Evolutionary conservation across 305 asterid genomes (phyloP).

Genomic region (Fraxinus angustifolia): DNA sequence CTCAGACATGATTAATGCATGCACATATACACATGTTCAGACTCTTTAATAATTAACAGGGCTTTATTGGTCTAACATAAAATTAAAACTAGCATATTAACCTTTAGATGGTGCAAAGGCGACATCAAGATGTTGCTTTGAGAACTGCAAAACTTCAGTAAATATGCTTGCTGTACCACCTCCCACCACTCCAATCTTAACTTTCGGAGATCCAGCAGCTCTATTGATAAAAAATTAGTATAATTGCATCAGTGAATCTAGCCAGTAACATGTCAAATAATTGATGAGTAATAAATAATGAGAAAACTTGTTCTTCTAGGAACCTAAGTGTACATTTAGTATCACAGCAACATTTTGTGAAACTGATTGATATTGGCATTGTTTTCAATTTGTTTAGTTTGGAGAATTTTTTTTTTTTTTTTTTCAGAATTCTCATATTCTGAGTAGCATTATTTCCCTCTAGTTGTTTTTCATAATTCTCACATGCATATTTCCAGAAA

Average conservation of each 20-base stretch:
- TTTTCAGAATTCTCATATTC: not conserved
- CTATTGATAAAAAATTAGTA: conserved; percentile 32
- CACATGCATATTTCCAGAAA: not conserved
- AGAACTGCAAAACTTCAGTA: conserved; percentile 38
- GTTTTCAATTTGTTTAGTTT: not conserved
- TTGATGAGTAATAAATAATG: not conserved
- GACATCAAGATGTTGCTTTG: conserved; percentile 44
- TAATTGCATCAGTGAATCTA: conserved; percentile 5
- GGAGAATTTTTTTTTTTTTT: not conserved
- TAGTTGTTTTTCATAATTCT: not conserved
- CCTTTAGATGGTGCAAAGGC: conserved; percentile 81
- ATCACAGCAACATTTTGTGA: not conserved
- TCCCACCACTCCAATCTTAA: conserved; percentile 70
- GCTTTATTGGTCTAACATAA: conserved; percentile 16
- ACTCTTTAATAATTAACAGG: not conserved
- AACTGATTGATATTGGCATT: not conserved
- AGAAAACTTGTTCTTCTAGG: not conserved
- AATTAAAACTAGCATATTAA: conserved; percentile 22
- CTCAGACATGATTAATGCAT: conserved; percentile 2
- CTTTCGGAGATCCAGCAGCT: conserved; percentile 72
- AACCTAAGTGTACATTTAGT: not conserved
- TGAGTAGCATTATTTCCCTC: not conserved
- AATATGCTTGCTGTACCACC: conserved; percentile 69
- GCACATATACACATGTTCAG: not conserved
- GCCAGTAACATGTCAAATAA: not conserved